These are phyloP conservation scores for Mycena albidolilacea DNA, from an alignment of 768 basidiomycete genomes.

Conservation along the genomic window DNA sequence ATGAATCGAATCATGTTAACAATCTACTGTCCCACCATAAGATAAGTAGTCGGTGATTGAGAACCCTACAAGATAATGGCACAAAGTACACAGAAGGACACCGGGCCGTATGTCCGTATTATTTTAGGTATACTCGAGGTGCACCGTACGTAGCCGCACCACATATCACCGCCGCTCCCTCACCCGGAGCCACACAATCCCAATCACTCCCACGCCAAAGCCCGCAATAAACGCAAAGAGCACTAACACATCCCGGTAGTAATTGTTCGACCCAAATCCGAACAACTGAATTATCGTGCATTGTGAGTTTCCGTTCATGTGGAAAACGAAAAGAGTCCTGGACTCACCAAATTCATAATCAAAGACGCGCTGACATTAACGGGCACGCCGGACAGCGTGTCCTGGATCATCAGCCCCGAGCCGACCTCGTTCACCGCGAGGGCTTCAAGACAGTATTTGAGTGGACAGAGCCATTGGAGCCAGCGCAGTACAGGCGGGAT, in stretches of 20 bases:
- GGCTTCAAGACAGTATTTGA: slow-evolving; percentile 89
- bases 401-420: slow-evolving; percentile 88
- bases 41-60: too few relatives aligned
- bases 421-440: slow-evolving; percentile 93
- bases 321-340: slow-evolving; percentile 9
- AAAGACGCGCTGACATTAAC: slow-evolving; percentile 81
- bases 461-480: slow-evolving; percentile 92
- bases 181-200: slow-evolving; percentile 82
- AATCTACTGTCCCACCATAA: too few relatives aligned
- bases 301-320: neutral
- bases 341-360: slow-evolving; percentile 87
- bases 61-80: neutral
- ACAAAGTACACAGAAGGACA: slow-evolving; percentile 1
- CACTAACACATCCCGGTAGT: slow-evolving; percentile 92
- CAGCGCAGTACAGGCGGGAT: slow-evolving; percentile 95
- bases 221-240: slow-evolving; percentile 89
- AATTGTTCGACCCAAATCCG: slow-evolving; percentile 85
- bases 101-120: neutral
- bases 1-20: too few relatives aligned
- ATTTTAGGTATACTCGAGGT: neutral
- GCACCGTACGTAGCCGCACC: too few relatives aligned
- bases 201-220: slow-evolving; percentile 81
- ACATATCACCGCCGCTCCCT: slow-evolving; percentile 75
- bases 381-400: slow-evolving; percentile 85
- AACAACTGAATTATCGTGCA: slow-evolving; percentile 70